phyloP scores from a whole-genome alignment of 257 asterid species.

The Solanum clarkiae region DNA sequence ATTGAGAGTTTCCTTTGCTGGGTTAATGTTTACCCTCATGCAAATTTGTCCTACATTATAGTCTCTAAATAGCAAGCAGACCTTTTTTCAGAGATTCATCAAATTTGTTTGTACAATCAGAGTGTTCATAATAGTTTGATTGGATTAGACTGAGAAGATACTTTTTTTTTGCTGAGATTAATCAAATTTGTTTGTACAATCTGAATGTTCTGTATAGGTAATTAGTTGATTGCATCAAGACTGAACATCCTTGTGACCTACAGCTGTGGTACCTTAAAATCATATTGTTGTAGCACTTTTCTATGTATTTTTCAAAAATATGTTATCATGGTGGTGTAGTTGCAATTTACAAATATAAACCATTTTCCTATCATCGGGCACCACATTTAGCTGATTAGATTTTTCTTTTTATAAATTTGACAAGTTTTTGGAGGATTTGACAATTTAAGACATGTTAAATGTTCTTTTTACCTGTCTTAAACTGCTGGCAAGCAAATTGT shows the following conservation, averaged over 20 bases:
- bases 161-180: not conserved
- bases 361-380: not conserved
- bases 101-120: not conserved
- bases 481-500: not conserved
- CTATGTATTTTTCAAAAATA: not conserved
- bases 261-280: not conserved
- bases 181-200: not conserved
- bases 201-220: not conserved
- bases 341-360: not conserved
- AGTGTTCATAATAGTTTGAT: not conserved
- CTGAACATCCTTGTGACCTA: not conserved
- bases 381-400: not conserved
- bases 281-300: not conserved
- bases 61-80: not conserved
- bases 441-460: not conserved
- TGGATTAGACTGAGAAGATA: not conserved
- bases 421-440: not conserved
- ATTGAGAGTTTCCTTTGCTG: not conserved
- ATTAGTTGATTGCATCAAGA: not conserved
- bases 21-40: not conserved
- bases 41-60: not conserved
- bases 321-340: not conserved
- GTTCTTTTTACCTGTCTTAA: not conserved
- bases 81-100: not conserved
- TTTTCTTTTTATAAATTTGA: not conserved